Conservation (phyloP, 2,329 filamentous ascomycete genomes). For the Zasmidium citrigriseum region DNA sequence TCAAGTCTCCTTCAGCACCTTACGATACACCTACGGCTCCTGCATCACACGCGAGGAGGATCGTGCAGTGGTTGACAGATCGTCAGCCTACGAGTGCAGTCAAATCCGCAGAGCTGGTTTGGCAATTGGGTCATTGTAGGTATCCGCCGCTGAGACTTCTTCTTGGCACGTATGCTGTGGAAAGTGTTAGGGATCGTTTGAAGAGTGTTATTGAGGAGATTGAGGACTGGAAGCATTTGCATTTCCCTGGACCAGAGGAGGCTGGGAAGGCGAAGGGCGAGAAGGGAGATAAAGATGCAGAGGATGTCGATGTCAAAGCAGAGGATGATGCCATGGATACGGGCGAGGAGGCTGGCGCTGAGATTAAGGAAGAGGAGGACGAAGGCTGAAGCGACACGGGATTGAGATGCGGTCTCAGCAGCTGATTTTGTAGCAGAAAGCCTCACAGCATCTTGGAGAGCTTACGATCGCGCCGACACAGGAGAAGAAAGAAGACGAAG, state of each 20-base stretch:
- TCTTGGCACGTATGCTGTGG: conserved; percentile 91
- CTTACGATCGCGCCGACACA: no score
- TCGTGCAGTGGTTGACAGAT: conserved; percentile 93
- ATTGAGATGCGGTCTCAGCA: no score
- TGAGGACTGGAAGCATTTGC: conserved; percentile 43
- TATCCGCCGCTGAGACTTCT: conserved; percentile 85
- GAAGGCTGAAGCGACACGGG: conserved; percentile 12
- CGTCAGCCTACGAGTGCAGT: conserved; percentile 89
- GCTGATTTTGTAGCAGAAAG: no score
- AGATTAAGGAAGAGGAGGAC: conserved; percentile 22
- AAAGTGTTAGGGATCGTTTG: conserved; percentile 88
- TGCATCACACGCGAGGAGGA: conserved; percentile 82
- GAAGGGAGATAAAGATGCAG: conserved; percentile 24
- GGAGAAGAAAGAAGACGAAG: background rate
- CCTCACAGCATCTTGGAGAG: no score
- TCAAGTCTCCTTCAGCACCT: conserved; percentile 80
- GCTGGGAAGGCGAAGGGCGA: conserved; percentile 26
- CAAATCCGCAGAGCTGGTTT: conserved; percentile 89
- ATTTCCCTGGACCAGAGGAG: conserved; percentile 36
- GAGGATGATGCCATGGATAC: conserved; percentile 28
- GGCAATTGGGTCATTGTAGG: conserved; percentile 91
- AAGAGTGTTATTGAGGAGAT: conserved; percentile 87
- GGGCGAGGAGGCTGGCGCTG: conserved; percentile 18
- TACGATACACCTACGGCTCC: conserved; percentile 79
- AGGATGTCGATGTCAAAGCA: conserved; percentile 18